phyloP scores from a whole-genome alignment of 106 monocot species.

The Platanthera guangdongensis region DNA sequence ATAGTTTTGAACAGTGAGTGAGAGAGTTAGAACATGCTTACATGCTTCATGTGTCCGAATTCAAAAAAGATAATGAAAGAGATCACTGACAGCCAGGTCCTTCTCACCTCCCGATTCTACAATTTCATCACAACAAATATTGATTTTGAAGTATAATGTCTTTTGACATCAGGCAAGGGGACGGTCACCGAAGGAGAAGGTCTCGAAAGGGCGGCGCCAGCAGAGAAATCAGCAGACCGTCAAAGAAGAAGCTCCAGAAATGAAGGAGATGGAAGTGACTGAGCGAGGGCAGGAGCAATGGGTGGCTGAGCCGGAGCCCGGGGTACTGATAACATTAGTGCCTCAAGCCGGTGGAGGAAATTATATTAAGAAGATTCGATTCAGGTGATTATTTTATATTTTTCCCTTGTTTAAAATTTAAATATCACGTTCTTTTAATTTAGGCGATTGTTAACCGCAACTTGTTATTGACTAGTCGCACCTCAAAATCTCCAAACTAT shows the following conservation, averaged over 20 bases:
- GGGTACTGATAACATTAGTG: constrained; percentile 36
- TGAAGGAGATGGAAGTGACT: neutral
- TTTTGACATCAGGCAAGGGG: constrained; percentile 14
- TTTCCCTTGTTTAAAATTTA: neutral
- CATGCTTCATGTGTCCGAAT: constrained; percentile 19
- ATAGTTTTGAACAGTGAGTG: too few species aligned
- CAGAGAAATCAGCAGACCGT: neutral
- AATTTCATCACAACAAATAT: neutral
- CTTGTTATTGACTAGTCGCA: too few species aligned
- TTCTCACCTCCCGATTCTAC: neutral
- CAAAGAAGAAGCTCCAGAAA: neutral
- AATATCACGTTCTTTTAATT: too few species aligned
- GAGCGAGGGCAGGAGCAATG: constrained; percentile 28
- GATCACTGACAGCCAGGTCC: constrained; percentile 19
- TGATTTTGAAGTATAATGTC: neutral
- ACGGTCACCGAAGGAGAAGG: constrained; percentile 18
- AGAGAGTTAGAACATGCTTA: constrained; percentile 14
- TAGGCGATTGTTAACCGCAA: too few species aligned
- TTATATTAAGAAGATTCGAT: constrained; percentile 32
- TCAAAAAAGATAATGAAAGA: constrained; percentile 19
- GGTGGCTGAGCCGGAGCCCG: constrained; percentile 44
- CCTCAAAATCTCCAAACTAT: too few species aligned
- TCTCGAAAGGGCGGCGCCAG: neutral
- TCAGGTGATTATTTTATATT: constrained; percentile 24
- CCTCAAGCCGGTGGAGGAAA: constrained; percentile 25